Evolutionary conservation across 495 filamentous ascomycete species (phyloP).

Genomic region (Aspergillus sparsus): DNA sequence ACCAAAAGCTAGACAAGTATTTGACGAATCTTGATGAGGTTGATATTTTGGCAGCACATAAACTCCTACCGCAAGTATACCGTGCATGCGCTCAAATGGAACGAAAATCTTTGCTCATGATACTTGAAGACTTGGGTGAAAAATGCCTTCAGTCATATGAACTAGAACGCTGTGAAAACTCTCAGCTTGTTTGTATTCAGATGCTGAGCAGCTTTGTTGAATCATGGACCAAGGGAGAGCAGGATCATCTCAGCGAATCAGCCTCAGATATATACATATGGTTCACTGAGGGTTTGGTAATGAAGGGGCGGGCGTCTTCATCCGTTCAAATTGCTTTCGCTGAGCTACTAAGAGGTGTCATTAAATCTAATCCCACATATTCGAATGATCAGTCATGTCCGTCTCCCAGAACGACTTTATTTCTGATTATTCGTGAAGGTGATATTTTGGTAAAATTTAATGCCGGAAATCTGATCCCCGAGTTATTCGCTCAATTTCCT

Average conservation of each 20-base stretch:
- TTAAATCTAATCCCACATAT: conserved; percentile 65
- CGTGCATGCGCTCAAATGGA: conserved; percentile 31
- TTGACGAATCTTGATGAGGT: conserved; percentile 57
- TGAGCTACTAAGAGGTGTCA: conserved; percentile 64
- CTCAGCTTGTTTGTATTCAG: conserved; percentile 67
- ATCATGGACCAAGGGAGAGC: conserved; percentile 60
- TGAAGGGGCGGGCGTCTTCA: conserved; percentile 64
- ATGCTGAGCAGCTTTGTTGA: conserved; percentile 64
- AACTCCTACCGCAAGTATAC: conserved; percentile 51
- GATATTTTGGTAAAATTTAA: conserved; percentile 74
- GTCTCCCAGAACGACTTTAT: conserved; percentile 72
- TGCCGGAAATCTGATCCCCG: conserved; percentile 66
- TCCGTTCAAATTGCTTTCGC: conserved; percentile 66
- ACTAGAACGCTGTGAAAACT: conserved; percentile 75
- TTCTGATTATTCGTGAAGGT: conserved; percentile 66
- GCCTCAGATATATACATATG: conserved; percentile 78
- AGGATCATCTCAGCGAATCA: conserved; percentile 57
- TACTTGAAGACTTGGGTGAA: conserved; percentile 58
- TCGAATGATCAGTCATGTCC: conserved; percentile 54
- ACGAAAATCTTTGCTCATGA: conserved; percentile 38
- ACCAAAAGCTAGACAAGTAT: conserved; percentile 55
- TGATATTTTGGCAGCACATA: conserved; percentile 59
- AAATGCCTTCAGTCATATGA: conserved; percentile 63
- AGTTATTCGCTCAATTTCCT: conserved; percentile 75
- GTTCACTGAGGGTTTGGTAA: conserved; percentile 65